phyloP scores from a whole-genome alignment of 177 flowering plant genomes.

The Vitis hybrid region DNA sequence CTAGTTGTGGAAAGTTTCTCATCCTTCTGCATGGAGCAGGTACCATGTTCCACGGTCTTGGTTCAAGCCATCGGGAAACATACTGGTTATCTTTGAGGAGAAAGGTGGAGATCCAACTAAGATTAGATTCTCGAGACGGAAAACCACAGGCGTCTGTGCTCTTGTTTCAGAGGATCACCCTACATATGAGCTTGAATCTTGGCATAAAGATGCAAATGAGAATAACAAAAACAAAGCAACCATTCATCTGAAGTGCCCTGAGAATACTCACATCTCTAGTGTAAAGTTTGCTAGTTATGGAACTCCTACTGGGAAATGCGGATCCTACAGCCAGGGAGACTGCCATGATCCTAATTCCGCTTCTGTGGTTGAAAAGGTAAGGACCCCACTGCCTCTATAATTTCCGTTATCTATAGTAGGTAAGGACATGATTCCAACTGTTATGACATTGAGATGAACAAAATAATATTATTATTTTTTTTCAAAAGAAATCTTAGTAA shows the following conservation, averaged over 20 bases:
- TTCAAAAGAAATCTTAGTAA: no score
- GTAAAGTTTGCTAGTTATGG: conserved; percentile 92
- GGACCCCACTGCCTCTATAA: not conserved
- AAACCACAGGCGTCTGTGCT: conserved; percentile 48
- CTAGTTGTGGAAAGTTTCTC: not conserved
- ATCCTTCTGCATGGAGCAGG: conserved; percentile 44
- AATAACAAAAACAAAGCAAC: conserved; percentile 24
- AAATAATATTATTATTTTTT: no score
- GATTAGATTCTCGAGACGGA: conserved; percentile 67
- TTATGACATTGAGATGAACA: not conserved
- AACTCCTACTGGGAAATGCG: conserved; percentile 74
- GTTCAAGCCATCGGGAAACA: conserved; percentile 88
- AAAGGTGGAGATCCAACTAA: conserved; percentile 88
- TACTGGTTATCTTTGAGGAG: conserved; percentile 90
- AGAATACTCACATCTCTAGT: conserved; percentile 40
- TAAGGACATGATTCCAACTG: not conserved
- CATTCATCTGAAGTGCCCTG: conserved; percentile 63
- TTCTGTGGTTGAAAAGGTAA: conserved; percentile 63
- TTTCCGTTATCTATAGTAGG: not conserved
- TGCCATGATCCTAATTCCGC: conserved; percentile 72
- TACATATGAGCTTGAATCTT: conserved; percentile 29
- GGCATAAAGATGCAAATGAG: conserved; percentile 15
- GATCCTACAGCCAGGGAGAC: conserved; percentile 56
- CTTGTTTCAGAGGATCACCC: conserved; percentile 65
- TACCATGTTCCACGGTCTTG: conserved; percentile 97